These are phyloP conservation scores for Colletotrichum neosansevieriae DNA, from an alignment of 2,329 filamentous ascomycete genomes.

Conservation along the genomic window DNA sequence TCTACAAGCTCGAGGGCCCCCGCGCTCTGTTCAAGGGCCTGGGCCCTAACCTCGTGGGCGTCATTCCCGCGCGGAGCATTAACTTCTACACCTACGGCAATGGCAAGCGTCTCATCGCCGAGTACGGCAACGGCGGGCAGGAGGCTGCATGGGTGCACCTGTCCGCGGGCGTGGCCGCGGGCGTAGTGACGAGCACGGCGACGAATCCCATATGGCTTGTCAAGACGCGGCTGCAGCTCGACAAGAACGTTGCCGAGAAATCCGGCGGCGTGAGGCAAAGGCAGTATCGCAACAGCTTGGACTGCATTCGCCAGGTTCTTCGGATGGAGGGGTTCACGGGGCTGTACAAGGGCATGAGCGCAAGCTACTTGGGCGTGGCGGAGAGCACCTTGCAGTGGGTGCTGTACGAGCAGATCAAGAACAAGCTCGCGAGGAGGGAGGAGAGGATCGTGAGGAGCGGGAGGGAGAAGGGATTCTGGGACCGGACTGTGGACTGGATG, in stretches of 20 bases:
- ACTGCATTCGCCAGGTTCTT: conserved; percentile 87
- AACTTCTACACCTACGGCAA: conserved; percentile 97
- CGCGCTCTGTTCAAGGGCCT: conserved; percentile 93
- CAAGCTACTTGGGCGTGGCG: conserved; percentile 89
- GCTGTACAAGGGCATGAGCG: conserved; percentile 90
- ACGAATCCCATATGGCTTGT: conserved; percentile 98
- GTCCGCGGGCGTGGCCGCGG: conserved; percentile 79
- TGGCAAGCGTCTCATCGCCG: conserved; percentile 83
- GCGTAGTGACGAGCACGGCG: conserved; percentile 87
- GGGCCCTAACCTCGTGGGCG: conserved; percentile 89
- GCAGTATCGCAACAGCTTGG: conserved; percentile 87
- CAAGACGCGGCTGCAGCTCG: conserved; percentile 92
- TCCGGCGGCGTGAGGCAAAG: conserved; percentile 66
- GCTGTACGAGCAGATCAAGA: conserved; percentile 93
- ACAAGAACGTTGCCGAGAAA: conserved; percentile 81
- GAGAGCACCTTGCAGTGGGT: conserved; percentile 95
- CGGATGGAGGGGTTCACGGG: conserved; percentile 83
- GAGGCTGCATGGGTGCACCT: conserved; percentile 84
- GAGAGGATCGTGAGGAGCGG: conserved; percentile 68
- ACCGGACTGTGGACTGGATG: conserved; percentile 80
- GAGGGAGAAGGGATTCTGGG: conserved; percentile 75
- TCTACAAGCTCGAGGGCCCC: conserved; percentile 85
- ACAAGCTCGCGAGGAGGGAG: conserved; percentile 74
- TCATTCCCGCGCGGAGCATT: conserved; percentile 89
- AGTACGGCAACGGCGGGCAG: conserved; percentile 77